phyloP scores from a whole-genome alignment of 73 alveolate genomes.

The Paramecium primaurelia region DNA sequence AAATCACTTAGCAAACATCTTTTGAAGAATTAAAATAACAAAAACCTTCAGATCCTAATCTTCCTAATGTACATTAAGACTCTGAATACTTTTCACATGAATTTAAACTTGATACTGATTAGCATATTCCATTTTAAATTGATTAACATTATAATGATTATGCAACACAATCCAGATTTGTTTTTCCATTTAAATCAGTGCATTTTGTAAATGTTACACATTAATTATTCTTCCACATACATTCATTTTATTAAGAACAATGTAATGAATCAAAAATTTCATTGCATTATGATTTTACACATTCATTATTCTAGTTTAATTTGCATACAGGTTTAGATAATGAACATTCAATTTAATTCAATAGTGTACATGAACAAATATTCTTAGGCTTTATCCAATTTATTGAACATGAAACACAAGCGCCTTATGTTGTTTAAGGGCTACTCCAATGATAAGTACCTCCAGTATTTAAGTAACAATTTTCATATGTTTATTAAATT shows the following conservation, averaged over 20 bases:
- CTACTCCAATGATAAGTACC: not conserved
- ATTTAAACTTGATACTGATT: not conserved
- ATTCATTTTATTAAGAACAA: too few relatives aligned
- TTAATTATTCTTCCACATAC: not conserved
- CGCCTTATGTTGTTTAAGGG: not conserved
- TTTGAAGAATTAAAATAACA: not conserved
- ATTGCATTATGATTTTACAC: not conserved
- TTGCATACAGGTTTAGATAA: not conserved
- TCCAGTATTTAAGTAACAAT: not conserved
- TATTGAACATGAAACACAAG: not conserved
- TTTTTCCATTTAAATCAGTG: not conserved
- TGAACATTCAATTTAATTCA: not conserved
- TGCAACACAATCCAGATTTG: not conserved
- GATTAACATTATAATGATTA: not conserved
- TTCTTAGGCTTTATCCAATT: not conserved
- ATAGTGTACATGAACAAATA: not conserved
- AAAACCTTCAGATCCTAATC: not conserved
- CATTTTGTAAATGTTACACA: not conserved
- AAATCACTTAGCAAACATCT: not conserved
- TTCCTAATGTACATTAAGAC: not conserved
- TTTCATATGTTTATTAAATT: not conserved
- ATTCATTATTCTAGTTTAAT: not conserved
- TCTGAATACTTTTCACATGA: not conserved
- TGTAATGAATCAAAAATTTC: not conserved
- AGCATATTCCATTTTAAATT: not conserved